Conservation (phyloP, 148 eudicot species). For the Chenopodium quinoa region DNA sequence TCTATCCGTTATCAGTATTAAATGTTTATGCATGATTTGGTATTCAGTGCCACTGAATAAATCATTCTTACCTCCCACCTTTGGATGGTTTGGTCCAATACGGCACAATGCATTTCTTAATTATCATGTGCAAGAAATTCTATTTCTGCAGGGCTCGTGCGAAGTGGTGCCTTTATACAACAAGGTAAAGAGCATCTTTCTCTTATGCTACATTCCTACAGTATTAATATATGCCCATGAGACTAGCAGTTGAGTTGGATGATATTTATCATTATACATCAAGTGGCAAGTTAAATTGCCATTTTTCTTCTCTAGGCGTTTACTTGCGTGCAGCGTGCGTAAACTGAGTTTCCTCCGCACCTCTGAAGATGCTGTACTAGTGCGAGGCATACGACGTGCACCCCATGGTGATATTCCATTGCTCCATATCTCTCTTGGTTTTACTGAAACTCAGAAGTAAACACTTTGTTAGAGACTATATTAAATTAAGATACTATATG, state of each 20-base stretch:
- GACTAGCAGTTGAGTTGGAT: slow-evolving; percentile 5
- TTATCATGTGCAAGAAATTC: slow-evolving; percentile 18
- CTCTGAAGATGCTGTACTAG: slow-evolving; percentile 22
- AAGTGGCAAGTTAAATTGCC: slow-evolving; percentile 8
- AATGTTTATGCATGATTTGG: slow-evolving; percentile 5
- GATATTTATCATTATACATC: slow-evolving; percentile 1
- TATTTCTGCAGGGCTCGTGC: slow-evolving; percentile 18
- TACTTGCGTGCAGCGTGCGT: not conserved
- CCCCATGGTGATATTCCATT: slow-evolving; percentile 15
- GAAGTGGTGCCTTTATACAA: slow-evolving; percentile 9
- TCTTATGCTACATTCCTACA: not conserved
- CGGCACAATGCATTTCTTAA: not conserved
- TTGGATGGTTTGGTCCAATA: slow-evolving; percentile 2
- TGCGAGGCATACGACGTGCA: slow-evolving; percentile 25
- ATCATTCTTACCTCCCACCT: not conserved
- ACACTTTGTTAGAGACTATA: not conserved
- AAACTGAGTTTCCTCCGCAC: not conserved
- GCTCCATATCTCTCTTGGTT: slow-evolving; percentile 9
- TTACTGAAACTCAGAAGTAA: not conserved
- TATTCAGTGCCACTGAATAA: slow-evolving; percentile 15
- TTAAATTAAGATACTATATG: not conserved
- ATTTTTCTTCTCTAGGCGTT: not conserved
- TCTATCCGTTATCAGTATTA: slow-evolving; percentile 13
- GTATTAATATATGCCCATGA: not conserved
- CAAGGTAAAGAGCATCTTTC: slow-evolving; percentile 6